Evolutionary conservation across 2,329 filamentous ascomycete species (phyloP), one percentile per base, ranked within the genome.

Genomic region (Fusarium bactridioides): DNA sequence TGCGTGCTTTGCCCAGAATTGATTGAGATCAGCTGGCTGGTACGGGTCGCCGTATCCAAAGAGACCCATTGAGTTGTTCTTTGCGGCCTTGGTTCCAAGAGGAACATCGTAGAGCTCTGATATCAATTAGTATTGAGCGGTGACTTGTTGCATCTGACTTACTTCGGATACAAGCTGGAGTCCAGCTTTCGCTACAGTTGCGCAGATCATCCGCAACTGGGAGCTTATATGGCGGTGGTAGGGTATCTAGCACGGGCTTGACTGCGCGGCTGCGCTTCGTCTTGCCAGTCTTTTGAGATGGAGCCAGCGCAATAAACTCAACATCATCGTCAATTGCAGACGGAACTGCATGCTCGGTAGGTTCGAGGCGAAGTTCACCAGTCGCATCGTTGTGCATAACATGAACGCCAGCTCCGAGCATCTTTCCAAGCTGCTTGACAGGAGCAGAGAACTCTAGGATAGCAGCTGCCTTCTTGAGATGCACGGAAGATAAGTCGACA

Each of bases 171-270:
- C 59, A 62, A 15, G 53, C 51, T 9, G 59, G 59, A 19, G 59
- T 62, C 59, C 59, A 62, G 18, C 59, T 62, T 59, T 29, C 25
- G 16, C 53, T 62, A 4, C 59, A 62, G 7, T 59, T 59, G 6
- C 51, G 53, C 33, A 62, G 21, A 25, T 62, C 59, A 21, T 62
- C 50, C 3, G 53, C 41, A 0, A 62, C 59, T 1, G 51, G 40
- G 0, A 62, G 59, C 5, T 47, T 59, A 8, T 62, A 62, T 2
- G 59, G 51, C 0, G 59, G 59, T 18, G 53, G 53, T 1, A 62
- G 21, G 3, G 59, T 43, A 59, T 37, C 33, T 1, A 41, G n/a
- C 9, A 21, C 23, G 7, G 59, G 19, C 18, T 62, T 62, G n/a
- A 43, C 59, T 15, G 33, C 18, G 4, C 27, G 16, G 10, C 51